Evolutionary conservation across 176 grass and related monocot genomes (phyloP).

Genomic region (Alloteropsis semialata): DNA sequence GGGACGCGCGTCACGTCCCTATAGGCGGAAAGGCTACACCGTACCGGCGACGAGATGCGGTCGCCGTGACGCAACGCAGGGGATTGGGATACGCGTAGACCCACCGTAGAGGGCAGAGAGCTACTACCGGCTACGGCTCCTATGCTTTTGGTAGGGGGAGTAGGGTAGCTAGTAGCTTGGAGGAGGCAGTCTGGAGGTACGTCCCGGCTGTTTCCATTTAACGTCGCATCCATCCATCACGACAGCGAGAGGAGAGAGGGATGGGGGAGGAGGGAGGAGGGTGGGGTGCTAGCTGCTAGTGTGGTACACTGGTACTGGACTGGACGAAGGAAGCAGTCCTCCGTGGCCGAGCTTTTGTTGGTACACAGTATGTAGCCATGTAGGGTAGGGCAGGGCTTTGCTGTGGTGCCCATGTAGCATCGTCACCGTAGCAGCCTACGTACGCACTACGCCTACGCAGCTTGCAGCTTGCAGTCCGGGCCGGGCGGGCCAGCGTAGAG

Average conservation of each 20-base stretch:
- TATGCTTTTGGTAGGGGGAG: not conserved
- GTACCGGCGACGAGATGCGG: conserved; percentile 1
- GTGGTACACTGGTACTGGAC: conserved; percentile 32
- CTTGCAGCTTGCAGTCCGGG: no score
- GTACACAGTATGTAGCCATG: no score
- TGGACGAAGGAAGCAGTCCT: conserved; percentile 40
- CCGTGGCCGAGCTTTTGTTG: conserved; percentile 38
- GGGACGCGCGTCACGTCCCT: conserved; percentile 9
- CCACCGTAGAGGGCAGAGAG: not conserved
- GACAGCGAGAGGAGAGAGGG: not conserved
- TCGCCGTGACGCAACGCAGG: not conserved
- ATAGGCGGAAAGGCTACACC: not conserved
- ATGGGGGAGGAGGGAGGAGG: no score
- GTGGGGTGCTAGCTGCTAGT: no score
- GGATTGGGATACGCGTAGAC: not conserved
- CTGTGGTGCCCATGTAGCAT: conserved; percentile 1
- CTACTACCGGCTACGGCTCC: not conserved
- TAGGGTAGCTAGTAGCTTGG: not conserved
- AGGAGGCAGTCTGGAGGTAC: conserved; percentile 16
- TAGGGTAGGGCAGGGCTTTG: no score
- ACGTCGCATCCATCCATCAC: conserved; percentile 32
- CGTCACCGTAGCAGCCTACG: not conserved
- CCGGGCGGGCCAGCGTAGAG: no score
- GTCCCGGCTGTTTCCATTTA: conserved; percentile 46
- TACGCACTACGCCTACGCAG: no score